phyloP scores from a whole-genome alignment of 2,329 filamentous ascomycete genomes.

The Thelonectria rubi region DNA sequence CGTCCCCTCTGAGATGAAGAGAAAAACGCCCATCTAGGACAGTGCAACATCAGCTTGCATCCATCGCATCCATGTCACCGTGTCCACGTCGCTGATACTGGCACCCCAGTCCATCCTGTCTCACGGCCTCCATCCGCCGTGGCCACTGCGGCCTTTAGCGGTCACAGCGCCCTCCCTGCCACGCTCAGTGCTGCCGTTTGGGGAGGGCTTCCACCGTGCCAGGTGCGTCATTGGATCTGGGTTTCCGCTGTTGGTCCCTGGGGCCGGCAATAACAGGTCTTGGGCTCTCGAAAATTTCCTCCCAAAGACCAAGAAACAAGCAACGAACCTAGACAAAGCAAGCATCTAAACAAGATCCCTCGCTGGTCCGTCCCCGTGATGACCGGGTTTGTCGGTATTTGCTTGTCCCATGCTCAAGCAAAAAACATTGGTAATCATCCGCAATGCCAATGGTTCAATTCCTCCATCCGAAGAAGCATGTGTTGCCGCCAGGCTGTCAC shows the following conservation, averaged over 20 bases:
- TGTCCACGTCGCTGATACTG: constrained; percentile 23
- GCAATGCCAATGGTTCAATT: constrained; percentile 4
- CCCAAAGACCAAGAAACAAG: constrained; percentile 26
- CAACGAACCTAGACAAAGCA: constrained; percentile 18
- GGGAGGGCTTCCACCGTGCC: constrained; percentile 27
- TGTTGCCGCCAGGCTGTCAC: constrained; percentile 14
- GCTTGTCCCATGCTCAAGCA: neutral
- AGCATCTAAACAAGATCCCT: constrained; percentile 14
- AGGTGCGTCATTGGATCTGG: constrained; percentile 35
- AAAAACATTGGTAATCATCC: neutral
- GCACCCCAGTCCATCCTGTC: constrained; percentile 26
- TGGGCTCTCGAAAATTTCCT: constrained; percentile 19
- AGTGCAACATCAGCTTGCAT: constrained; percentile 20
- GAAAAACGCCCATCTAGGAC: neutral
- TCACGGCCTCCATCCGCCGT: constrained; percentile 26
- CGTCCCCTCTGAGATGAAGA: constrained; percentile 5
- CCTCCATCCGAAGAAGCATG: constrained; percentile 15
- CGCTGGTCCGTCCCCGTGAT: constrained; percentile 4
- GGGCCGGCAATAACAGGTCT: constrained; percentile 33
- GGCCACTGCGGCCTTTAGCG: constrained; percentile 28
- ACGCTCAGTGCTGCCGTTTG: constrained; percentile 18
- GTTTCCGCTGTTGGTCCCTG: constrained; percentile 32
- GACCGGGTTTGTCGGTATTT: constrained; percentile 3
- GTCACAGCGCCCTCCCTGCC: constrained; percentile 27
- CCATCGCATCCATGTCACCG: constrained; percentile 32